A percentile compares a stretch with the other conserved stretches of the same genome.
These are phyloP conservation scores for Nannochloris sp. DNA, from an alignment of 139 green algal genomes.

Conservation along the genomic window DNA sequence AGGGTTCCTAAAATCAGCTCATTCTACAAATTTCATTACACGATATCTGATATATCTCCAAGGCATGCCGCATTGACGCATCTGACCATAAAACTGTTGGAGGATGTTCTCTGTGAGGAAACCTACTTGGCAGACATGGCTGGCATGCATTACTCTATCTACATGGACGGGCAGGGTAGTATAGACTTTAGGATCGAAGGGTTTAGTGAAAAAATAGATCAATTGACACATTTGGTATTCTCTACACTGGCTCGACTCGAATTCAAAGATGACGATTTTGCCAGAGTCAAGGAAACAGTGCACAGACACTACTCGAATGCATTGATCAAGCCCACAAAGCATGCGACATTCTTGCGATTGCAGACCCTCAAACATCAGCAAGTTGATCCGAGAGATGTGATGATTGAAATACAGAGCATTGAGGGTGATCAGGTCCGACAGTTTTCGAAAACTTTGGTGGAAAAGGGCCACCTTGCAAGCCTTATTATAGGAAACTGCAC, in stretches of 20 bases:
- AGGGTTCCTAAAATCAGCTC: slow-evolving; percentile 43
- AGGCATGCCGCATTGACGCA: slow-evolving; percentile 39
- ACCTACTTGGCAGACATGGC: slow-evolving; percentile 80
- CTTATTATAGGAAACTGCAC: slow-evolving; percentile 78
- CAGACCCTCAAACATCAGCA: slow-evolving; percentile 33
- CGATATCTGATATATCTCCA: slow-evolving; percentile 28
- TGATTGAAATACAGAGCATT: slow-evolving; percentile 12
- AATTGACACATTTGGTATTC: slow-evolving; percentile 57
- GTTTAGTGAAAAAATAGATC: slow-evolving; percentile 80
- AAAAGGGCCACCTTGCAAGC: slow-evolving; percentile 54
- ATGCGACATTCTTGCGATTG: slow-evolving; percentile 69
- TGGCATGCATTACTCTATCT: slow-evolving; percentile 52
- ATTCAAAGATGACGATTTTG: slow-evolving; percentile 32
- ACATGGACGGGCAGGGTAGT: slow-evolving; percentile 36
- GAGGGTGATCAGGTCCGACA: slow-evolving; percentile 10
- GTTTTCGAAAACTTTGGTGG: slow-evolving; percentile 32
- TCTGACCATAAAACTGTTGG: slow-evolving; percentile 66
- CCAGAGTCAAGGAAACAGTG: slow-evolving; percentile 57
- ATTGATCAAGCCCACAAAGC: slow-evolving; percentile 64
- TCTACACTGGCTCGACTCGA: slow-evolving; percentile 32
- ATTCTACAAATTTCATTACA: slow-evolving; percentile 52
- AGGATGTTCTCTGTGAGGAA: slow-evolving; percentile 79
- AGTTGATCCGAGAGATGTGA: slow-evolving; percentile 27
- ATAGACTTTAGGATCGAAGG: slow-evolving; percentile 76
- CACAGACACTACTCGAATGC: slow-evolving; percentile 71